Conservation (phyloP, 129 eudicot genomes). For the Logfia minima region DNA sequence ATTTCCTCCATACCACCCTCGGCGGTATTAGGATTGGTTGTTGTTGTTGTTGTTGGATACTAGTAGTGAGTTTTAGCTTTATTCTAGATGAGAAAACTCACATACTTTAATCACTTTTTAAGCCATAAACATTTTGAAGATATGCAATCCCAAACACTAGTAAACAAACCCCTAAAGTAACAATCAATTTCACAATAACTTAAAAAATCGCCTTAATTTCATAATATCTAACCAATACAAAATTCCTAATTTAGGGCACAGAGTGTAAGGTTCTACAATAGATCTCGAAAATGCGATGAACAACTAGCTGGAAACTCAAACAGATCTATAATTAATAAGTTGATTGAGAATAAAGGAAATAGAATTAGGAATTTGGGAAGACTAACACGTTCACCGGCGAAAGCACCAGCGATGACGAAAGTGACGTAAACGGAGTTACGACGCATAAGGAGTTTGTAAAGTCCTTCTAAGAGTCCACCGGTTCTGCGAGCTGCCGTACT, state of each 20-base stretch:
- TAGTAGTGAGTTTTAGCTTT: no score
- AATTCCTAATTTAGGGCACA: not conserved
- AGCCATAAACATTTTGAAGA: not conserved
- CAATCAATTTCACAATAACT: not conserved
- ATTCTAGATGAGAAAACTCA: not conserved
- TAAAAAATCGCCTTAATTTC: not conserved
- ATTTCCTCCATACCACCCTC: no score
- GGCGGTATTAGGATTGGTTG: no score
- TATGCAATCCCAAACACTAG: not conserved
- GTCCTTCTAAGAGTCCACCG: constrained; percentile 56
- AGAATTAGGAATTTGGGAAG: not conserved
- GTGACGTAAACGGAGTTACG: constrained; percentile 73
- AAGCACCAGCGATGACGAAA: constrained; percentile 79
- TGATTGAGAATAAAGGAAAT: not conserved
- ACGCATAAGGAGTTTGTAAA: constrained; percentile 62
- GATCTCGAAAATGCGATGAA: constrained; percentile 14
- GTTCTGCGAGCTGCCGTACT: constrained; percentile 45
- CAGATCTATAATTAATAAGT: constrained; percentile 3
- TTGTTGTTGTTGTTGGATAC: no score
- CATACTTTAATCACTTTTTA: no score
- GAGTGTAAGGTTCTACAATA: not conserved
- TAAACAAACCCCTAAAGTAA: not conserved
- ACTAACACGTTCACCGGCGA: constrained; percentile 73
- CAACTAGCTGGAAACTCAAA: not conserved
- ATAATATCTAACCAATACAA: not conserved